A percentile compares a stretch with the other conserved stretches of the same genome.
phyloP scores from a whole-genome alignment of 2,329 filamentous ascomycete genomes.

The Nemania sp. region DNA sequence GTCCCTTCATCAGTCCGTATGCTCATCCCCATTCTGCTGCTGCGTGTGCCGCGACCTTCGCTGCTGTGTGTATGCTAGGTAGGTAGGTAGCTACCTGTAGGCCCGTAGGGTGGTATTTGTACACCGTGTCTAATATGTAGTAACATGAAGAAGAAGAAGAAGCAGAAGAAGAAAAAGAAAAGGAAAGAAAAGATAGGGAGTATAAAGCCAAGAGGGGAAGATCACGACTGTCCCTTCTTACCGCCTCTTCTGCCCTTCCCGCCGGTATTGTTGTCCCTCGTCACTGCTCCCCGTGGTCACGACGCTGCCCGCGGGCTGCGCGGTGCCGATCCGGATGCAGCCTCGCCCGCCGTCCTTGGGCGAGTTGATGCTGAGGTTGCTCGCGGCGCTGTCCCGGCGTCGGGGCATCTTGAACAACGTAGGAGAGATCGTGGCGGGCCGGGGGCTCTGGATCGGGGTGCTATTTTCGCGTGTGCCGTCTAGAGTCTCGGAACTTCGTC shows the following conservation, averaged over 20 bases:
- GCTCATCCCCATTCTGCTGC: no score
- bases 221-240: background rate
- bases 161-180: no score
- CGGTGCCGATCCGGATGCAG: conserved; percentile 48
- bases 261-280: conserved; percentile 23
- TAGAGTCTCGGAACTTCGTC: conserved; percentile 15
- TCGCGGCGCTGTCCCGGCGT: conserved; percentile 39
- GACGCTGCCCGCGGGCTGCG: conserved; percentile 43
- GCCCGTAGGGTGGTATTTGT: no score
- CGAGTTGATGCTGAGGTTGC: conserved; percentile 48
- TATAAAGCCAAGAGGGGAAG: no score
- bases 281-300: conserved; percentile 42
- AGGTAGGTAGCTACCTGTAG: no score
- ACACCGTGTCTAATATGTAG: background rate
- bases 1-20: no score
- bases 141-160: background rate
- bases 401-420: conserved; percentile 24
- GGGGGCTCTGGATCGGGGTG: background rate
- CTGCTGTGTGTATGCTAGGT: no score
- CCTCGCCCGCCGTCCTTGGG: conserved; percentile 40
- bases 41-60: no score
- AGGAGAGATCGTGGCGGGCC: conserved; percentile 27
- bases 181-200: background rate
- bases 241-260: no score
- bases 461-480: conserved; percentile 27